phyloP scores from a whole-genome alignment of 345 rosid genomes.

The Boechera retrofracta region DNA sequence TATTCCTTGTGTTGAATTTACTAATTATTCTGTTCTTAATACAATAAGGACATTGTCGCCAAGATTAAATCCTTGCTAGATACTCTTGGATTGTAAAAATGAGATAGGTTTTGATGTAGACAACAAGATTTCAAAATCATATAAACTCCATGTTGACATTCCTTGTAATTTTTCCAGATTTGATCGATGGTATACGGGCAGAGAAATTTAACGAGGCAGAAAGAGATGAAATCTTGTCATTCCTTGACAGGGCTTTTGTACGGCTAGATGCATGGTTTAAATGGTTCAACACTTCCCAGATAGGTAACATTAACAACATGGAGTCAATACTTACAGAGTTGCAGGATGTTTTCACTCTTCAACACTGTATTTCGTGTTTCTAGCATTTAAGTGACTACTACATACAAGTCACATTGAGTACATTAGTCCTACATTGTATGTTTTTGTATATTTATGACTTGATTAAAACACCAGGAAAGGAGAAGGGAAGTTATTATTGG shows the following conservation, averaged over 20 bases:
- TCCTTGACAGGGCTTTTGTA: constrained; percentile 69
- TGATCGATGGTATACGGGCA: constrained; percentile 61
- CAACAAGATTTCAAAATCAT: neutral
- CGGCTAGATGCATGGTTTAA: constrained; percentile 91
- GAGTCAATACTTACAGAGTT: neutral
- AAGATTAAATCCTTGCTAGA: too few relatives aligned
- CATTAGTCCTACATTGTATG: neutral
- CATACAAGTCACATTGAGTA: constrained; percentile 2
- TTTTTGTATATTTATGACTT: neutral
- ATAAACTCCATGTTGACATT: constrained; percentile 15
- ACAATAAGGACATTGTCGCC: too few relatives aligned
- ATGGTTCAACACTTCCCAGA: constrained; percentile 87
- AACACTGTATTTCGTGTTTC: constrained; percentile 1
- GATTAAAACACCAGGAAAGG: constrained; percentile 62
- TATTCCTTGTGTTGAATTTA: too few relatives aligned
- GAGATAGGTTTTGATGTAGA: neutral
- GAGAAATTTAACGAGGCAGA: constrained; percentile 62
- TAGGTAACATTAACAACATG: constrained; percentile 53
- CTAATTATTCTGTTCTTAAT: too few relatives aligned
- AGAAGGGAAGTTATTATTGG: constrained; percentile 76
- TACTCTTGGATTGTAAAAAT: too few relatives aligned
- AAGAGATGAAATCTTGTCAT: constrained; percentile 64
- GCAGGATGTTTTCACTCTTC: neutral
- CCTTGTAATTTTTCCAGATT: constrained; percentile 49
- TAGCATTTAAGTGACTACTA: constrained; percentile 1